Evolutionary conservation across 2,329 filamentous ascomycete species (phyloP), one percentile per base, ranked within the genome.

Genomic region (Ustulina deusta): DNA sequence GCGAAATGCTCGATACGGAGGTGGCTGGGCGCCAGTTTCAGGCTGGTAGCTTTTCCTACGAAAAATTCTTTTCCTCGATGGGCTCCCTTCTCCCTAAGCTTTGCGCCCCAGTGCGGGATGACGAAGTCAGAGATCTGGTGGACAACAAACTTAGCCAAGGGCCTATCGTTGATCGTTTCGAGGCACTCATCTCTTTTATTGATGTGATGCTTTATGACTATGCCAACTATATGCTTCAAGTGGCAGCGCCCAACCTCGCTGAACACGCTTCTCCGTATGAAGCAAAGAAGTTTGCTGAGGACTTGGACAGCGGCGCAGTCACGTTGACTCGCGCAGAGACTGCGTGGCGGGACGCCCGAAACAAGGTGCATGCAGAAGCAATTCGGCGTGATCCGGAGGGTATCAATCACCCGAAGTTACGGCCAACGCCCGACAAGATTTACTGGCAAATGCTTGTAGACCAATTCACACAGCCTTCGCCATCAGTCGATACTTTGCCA

Each of bases 171-270:
- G 90, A 92, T 75, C 90, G 93, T 69, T 85, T 95, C 0, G 90
- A 93, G 80, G 90, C 90, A 15, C 83, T 96, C 1, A 87, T 93
- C 61, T 87, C 89, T 34, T 91, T 93, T 72, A 91, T 94, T 63
- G 91, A 96, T 74, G 82, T 91, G 40, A 90, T 95, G 81, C 87
- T 92, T 27, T 89, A 93, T 66, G 93, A 96, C 74, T 94, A 94
- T 75, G 90, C 92, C 67, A 96, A 96, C 77, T 95, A 93, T 75
- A 84, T 94, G 73, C 82, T 96, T 57, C 89, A 90, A 78, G 86
- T 91, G 32, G 89, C 90, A 0, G 91, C 91, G 1, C 91, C 91
- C 0, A 87, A 88, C 6, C 84, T 96, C 60, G 88, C 93, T 61
- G 87, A 90, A 70, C 90, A 92, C 70, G 89, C 91, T 1, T 82